phyloP scores from a whole-genome alignment of 441 rosid species.

The Eugenia klotzschiana region DNA sequence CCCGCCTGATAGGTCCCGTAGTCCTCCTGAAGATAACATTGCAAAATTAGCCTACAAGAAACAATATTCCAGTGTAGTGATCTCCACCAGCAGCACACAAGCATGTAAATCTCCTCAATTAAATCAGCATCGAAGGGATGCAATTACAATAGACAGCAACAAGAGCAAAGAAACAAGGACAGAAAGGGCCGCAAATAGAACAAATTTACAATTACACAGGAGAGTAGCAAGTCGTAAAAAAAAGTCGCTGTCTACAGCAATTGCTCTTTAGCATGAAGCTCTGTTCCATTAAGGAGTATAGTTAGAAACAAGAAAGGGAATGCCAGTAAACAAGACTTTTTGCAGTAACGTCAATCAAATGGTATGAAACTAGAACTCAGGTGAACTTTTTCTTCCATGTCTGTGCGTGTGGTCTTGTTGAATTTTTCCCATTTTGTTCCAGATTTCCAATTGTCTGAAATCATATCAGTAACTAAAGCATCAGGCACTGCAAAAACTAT shows the following conservation, averaged over 20 bases:
- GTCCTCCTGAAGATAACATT: constrained; percentile 54
- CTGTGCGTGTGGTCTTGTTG: neutral
- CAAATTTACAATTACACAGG: neutral
- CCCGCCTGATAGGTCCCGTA: constrained; percentile 86
- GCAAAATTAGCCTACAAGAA: neutral
- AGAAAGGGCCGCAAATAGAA: neutral
- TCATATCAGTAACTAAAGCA: neutral
- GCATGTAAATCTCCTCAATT: neutral
- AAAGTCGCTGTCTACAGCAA: neutral
- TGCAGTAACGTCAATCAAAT: neutral
- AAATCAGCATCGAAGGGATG: neutral
- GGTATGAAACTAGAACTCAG: neutral
- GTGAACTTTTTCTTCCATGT: neutral
- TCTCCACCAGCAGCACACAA: neutral
- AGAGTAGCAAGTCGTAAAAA: neutral
- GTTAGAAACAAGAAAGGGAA: neutral
- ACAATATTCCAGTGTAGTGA: neutral
- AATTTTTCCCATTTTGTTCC: neutral
- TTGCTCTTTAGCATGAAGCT: neutral
- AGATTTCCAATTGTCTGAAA: neutral
- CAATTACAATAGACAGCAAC: neutral
- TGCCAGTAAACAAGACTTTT: neutral
- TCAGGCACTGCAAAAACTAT: neutral
- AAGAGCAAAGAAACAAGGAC: neutral
- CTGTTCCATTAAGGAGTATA: neutral